Evolutionary conservation across 257 asterid species (phyloP).

Genomic region (Buddleja alternifolia): DNA sequence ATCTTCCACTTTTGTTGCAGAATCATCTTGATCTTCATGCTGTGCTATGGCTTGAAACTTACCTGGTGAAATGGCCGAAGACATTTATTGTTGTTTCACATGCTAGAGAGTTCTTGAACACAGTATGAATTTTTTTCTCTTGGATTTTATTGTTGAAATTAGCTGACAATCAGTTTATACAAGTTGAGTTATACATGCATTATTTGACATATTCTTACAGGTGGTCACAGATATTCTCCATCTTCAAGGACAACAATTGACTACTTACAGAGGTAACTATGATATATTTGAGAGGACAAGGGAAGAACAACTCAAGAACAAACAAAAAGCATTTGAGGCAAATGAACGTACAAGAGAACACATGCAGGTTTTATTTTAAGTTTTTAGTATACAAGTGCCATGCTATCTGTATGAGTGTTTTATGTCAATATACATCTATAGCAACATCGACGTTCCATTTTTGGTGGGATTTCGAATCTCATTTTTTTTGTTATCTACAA

Average conservation of each 20-base stretch:
- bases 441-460: neutral
- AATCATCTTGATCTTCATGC: conserved; percentile 99
- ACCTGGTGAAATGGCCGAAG: conserved; percentile 98
- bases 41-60: conserved; percentile 93
- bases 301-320: conserved; percentile 86
- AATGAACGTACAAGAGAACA: conserved; percentile 89
- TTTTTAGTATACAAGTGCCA: conserved; percentile 19
- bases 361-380: conserved; percentile 69
- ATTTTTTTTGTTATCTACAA: conserved; percentile 16
- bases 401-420: neutral
- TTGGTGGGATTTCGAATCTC: conserved; percentile 13
- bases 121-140: conserved; percentile 50
- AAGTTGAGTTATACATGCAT: neutral
- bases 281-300: conserved; percentile 94
- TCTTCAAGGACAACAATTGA: conserved; percentile 79
- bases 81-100: conserved; percentile 97
- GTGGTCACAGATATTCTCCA: conserved; percentile 95
- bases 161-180: neutral
- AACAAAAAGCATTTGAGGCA: conserved; percentile 90
- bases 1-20: conserved; percentile 50
- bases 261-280: conserved; percentile 78
- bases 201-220: conserved; percentile 44
- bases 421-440: conserved; percentile 3
- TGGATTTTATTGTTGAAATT: conserved; percentile 9
- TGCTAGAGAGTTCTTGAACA: conserved; percentile 96